These are phyloP conservation scores for Pelargonium nanum DNA, from an alignment of 345 rosid genomes.

Conservation along the genomic window DNA sequence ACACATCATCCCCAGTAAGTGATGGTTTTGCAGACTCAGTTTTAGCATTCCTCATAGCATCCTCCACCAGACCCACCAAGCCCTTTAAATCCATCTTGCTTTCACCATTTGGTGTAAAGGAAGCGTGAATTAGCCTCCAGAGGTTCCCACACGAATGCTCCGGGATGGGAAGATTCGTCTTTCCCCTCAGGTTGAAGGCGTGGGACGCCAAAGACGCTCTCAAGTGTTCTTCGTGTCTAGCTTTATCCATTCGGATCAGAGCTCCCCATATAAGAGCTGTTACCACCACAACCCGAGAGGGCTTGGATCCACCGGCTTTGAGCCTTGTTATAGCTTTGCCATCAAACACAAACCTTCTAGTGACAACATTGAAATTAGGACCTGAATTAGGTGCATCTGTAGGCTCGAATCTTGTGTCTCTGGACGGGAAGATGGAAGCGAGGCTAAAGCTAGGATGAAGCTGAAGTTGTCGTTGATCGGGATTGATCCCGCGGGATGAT, in stretches of 20 bases:
- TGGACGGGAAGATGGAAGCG: not conserved
- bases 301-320: conserved; percentile 1
- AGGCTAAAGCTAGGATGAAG: not conserved
- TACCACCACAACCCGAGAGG: conserved; percentile 14
- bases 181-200: conserved; percentile 7
- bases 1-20: not conserved
- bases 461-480: not conserved
- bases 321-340: conserved; percentile 10
- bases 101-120: not conserved
- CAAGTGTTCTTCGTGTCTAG: not conserved
- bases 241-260: conserved; percentile 1
- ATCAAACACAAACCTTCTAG: conserved; percentile 15
- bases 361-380: not conserved
- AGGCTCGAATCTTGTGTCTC: not conserved
- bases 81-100: not conserved
- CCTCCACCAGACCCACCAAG: conserved; percentile 2
- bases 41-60: not conserved
- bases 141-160: conserved; percentile 10
- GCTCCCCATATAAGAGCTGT: conserved; percentile 14
- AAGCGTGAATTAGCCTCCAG: not conserved
- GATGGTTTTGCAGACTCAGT: not conserved
- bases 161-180: conserved; percentile 7
- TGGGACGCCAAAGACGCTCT: not conserved
- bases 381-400: not conserved
- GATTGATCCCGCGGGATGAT: not conserved